Evolutionary conservation across 768 basidiomycete genomes (phyloP), one percentile per base, ranked within the genome.

Genomic region (Punctularia strigosozonata): DNA sequence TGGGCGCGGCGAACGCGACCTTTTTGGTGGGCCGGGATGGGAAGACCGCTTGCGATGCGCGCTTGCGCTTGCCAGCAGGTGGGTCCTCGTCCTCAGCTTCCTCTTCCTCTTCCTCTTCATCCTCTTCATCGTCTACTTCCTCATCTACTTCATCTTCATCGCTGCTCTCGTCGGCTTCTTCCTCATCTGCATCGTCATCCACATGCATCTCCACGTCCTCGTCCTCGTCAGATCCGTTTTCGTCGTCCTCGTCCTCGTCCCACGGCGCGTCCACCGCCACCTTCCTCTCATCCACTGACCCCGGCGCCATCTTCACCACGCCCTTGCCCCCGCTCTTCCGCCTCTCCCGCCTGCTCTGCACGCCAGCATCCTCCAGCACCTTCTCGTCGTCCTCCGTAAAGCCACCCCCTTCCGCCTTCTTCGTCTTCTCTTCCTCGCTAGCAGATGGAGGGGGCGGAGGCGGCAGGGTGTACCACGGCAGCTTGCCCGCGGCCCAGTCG

Each of bases 401-500:
- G n/a, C n/a, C 56, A 46, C 70, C 68, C 5, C 69, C 43, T 23
- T 58, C 51, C 15, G 52, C 43, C 8, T 59, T 42, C 20, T 54
- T 43, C 41, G 43, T 4, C 45, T 46, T 41, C 39, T 38, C 19
- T 23, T 40, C 21, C 21, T 46, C 47, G 4, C 14, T 35, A 24
- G 43, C 18, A 6, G 46, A 21, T 10, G 40, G 15, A 5, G 46
- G 35, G 0, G 57, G 33, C n/a, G n/a, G n/a, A 3, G 69, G 63
- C 1, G 82, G 80, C 35, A 65, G 57, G 4, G 81, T 76, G 60
- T 83, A 91, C 43, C 81, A 73, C 19, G 75, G 69, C 49, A 94
- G 66, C 45, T 73, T 79, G 38, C 81, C 80, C 5, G 66, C 68
- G 43, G 67, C 75, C 90, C 90, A 95, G 60, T 94, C 89, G 7